Conservation (phyloP, 139 green algal species). For the Ettlia oleoabundans region DNA sequence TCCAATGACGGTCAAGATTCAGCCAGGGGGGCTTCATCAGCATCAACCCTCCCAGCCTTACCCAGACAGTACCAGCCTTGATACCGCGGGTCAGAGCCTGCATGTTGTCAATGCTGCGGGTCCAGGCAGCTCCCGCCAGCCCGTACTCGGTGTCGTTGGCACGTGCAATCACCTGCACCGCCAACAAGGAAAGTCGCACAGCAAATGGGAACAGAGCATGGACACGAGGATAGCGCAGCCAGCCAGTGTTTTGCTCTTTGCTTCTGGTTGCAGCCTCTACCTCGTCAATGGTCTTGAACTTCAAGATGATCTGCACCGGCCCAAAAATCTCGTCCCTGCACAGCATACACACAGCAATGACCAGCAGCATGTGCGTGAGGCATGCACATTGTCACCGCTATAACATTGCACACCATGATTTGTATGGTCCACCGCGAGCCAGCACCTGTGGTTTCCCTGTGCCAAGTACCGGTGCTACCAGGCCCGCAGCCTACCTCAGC, state of each 20-base stretch:
- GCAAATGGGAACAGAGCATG: background rate
- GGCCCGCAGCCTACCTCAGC: background rate
- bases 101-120: conserved; percentile 60
- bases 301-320: conserved; percentile 73
- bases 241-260: background rate
- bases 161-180: conserved; percentile 62
- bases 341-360: background rate
- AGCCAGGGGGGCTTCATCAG: too few relatives aligned
- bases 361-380: background rate
- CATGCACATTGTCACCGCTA: background rate
- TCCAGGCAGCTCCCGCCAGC: conserved; percentile 74
- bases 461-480: background rate
- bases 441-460: too few relatives aligned
- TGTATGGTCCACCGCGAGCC: too few relatives aligned
- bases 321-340: conserved; percentile 68
- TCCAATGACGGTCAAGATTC: background rate
- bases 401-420: too few relatives aligned
- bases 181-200: background rate
- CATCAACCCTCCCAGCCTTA: conserved; percentile 13
- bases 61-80: conserved; percentile 60
- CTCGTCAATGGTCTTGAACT: conserved; percentile 73
- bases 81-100: conserved; percentile 65
- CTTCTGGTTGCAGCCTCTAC: conserved; percentile 32
- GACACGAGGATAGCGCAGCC: too few relatives aligned
- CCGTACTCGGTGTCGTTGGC: conserved; percentile 76